Percentiles rank a stretch among this genome's conserved stretches.
Evolutionary conservation across 495 filamentous ascomycete species (phyloP).

Genomic region (Penicillium pulvis): DNA sequence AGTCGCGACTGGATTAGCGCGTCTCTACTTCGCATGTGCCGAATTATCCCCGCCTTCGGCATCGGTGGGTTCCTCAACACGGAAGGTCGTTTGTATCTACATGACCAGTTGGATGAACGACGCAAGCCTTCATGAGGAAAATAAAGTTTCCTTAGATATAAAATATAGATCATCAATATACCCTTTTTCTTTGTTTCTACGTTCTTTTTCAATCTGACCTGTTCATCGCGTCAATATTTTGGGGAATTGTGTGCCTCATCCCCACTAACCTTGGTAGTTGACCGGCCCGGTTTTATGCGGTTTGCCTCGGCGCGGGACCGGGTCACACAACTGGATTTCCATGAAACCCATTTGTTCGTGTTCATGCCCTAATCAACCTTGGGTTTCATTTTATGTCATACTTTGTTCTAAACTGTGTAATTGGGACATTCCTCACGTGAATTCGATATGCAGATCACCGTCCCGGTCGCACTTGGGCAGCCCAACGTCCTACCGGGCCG

Average conservation of each 20-base stretch:
- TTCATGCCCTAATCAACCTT: not conserved
- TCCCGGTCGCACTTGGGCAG: too few species aligned
- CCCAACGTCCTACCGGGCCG: too few species aligned
- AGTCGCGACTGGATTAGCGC: conserved; percentile 74
- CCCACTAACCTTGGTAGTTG: conserved; percentile 12
- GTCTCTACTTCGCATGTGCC: conserved; percentile 70
- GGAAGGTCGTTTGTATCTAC: conserved; percentile 45
- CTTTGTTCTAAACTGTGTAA: not conserved
- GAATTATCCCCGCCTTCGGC: conserved; percentile 90
- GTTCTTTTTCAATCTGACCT: not conserved
- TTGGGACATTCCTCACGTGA: not conserved
- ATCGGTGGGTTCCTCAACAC: conserved; percentile 84
- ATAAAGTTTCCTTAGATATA: conserved; percentile 7
- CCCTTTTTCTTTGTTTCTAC: conserved; percentile 20
- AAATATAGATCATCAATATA: conserved; percentile 34
- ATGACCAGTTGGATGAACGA: conserved; percentile 30
- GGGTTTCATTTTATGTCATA: not conserved
- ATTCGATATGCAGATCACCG: not conserved
- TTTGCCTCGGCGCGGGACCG: conserved; percentile 2
- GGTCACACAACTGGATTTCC: not conserved
- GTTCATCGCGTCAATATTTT: conserved; percentile 7
- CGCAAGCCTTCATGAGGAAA: conserved; percentile 7
- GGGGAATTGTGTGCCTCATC: conserved; percentile 19
- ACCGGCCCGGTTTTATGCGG: conserved; percentile 24
- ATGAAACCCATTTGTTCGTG: not conserved